These are phyloP conservation scores for Ustilago trichophora DNA, from an alignment of 1,284 basidiomycete species.

Conservation along the genomic window DNA sequence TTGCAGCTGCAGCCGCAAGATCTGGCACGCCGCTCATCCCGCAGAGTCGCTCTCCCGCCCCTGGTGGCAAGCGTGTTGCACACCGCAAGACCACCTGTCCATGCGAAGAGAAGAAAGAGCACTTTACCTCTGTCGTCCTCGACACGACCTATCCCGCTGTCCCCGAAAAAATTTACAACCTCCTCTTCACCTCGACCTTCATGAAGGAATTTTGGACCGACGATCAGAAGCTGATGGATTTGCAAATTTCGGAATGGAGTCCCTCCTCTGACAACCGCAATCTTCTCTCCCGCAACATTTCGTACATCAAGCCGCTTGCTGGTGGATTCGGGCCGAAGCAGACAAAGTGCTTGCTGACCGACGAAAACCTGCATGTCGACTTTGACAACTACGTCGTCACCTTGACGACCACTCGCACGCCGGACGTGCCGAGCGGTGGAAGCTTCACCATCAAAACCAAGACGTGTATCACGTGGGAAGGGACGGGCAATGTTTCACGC, in stretches of 20 bases:
- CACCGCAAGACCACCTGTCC: slow-evolving; percentile 75
- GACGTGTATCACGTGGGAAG: slow-evolving; percentile 94
- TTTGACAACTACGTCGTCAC: slow-evolving; percentile 84
- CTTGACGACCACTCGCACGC: slow-evolving; percentile 88
- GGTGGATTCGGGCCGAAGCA: slow-evolving; percentile 90
- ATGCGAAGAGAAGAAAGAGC: slow-evolving; percentile 78
- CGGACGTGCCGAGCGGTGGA: slow-evolving; percentile 91
- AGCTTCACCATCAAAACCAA: slow-evolving; percentile 92
- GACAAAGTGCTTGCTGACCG: slow-evolving; percentile 90
- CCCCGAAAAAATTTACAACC: slow-evolving; percentile 92
- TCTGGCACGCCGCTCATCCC: slow-evolving; percentile 40
- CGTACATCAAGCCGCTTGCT: slow-evolving; percentile 92
- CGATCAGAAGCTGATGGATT: slow-evolving; percentile 80
- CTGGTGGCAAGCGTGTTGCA: slow-evolving; percentile 44
- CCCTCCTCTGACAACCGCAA: slow-evolving; percentile 72
- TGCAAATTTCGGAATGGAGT: slow-evolving; percentile 60
- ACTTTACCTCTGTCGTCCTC: slow-evolving; percentile 79
- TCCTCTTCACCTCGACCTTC: slow-evolving; percentile 96
- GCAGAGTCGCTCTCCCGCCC: slow-evolving; percentile 31
- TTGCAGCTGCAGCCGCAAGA: slow-evolving; percentile 35
- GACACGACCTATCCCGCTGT: slow-evolving; percentile 84
- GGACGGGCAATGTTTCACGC: slow-evolving; percentile 74
- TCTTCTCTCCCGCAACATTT: slow-evolving; percentile 83
- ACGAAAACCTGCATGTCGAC: slow-evolving; percentile 83
- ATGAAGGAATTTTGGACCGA: slow-evolving; percentile 90